Conservation (phyloP, 2,329 filamentous ascomycete species). For the Penicillium fuscoglaucum region DNA sequence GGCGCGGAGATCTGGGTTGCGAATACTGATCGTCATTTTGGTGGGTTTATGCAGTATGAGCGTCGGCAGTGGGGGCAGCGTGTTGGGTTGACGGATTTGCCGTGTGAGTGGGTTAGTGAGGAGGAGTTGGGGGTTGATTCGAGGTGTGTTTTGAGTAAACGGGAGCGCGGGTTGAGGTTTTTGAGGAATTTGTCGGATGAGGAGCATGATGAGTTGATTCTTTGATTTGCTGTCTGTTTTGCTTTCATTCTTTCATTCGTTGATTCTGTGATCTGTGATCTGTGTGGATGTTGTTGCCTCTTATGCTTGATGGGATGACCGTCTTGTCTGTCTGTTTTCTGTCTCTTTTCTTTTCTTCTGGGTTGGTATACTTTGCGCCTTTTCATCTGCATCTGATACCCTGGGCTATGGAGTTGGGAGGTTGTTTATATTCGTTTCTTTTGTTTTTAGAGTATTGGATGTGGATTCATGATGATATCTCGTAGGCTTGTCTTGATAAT, state of each 20-base stretch:
- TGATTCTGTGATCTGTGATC: conserved; percentile 32
- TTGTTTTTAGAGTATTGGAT: conserved; percentile 7
- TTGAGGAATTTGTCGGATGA: conserved; percentile 36
- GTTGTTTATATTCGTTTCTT: conserved; percentile 10
- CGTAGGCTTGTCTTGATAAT: background rate
- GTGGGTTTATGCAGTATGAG: conserved; percentile 49
- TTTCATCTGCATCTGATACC: conserved; percentile 26
- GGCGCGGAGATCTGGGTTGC: conserved; percentile 46
- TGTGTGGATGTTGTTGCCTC: background rate
- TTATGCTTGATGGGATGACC: too few species aligned
- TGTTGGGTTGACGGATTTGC: conserved; percentile 36
- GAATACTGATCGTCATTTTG: conserved; percentile 46
- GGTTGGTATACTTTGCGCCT: conserved; percentile 8
- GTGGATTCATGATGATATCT: background rate
- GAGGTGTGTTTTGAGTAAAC: conserved; percentile 36
- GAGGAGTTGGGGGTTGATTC: conserved; percentile 36
- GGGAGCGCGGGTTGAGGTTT: conserved; percentile 38
- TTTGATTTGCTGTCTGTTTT: conserved; percentile 12
- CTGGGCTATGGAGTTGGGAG: conserved; percentile 25
- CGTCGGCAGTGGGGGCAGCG: conserved; percentile 40
- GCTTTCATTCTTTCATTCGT: conserved; percentile 18
- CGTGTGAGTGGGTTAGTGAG: conserved; percentile 42
- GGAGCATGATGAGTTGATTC: conserved; percentile 37
- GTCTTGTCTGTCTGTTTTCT: background rate
- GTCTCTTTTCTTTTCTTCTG: background rate